Conservation (phyloP, 345 rosid species). For the Bruguiera gymnorhiza region DNA sequence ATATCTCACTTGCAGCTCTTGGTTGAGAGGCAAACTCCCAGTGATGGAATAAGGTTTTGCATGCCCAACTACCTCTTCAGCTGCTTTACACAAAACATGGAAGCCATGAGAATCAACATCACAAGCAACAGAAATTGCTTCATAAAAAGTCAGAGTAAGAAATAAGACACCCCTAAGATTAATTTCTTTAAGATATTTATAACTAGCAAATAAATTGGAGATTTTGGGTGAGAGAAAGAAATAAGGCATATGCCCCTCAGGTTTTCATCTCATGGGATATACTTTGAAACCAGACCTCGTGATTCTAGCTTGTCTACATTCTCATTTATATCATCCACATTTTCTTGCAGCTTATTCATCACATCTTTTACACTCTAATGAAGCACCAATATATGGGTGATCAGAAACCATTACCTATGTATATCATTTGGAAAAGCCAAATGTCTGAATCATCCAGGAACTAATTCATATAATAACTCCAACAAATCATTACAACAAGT, state of each 20-base stretch:
- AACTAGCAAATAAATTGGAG: too few species aligned
- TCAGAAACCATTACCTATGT: conserved; percentile 9
- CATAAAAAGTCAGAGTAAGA: conserved; percentile 55
- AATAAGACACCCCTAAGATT: too few species aligned
- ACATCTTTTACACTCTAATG: conserved; percentile 61
- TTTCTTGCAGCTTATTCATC: conserved; percentile 61
- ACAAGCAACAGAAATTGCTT: conserved; percentile 77
- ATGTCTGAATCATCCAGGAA: too few species aligned
- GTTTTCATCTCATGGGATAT: conserved; percentile 67
- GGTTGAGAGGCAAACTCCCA: conserved; percentile 83
- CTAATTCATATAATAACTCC: too few species aligned
- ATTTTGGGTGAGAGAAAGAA: background rate
- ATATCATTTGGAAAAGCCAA: background rate
- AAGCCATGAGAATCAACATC: conserved; percentile 77
- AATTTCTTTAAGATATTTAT: too few species aligned
- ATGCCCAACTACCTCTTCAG: conserved; percentile 79
- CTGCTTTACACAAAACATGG: conserved; percentile 79
- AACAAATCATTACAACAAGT: too few species aligned
- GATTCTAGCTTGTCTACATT: conserved; percentile 61
- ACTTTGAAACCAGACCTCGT: conserved; percentile 83
- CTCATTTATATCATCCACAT: conserved; percentile 75
- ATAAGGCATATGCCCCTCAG: conserved; percentile 64
- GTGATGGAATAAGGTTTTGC: conserved; percentile 90
- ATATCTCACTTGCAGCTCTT: conserved; percentile 65
- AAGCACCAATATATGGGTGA: conserved; percentile 8